A percentile compares a stretch with the other conserved stretches of the same genome.
Conservation (phyloP, 1,139 yeast species). For the Diutina rugosa region DNA sequence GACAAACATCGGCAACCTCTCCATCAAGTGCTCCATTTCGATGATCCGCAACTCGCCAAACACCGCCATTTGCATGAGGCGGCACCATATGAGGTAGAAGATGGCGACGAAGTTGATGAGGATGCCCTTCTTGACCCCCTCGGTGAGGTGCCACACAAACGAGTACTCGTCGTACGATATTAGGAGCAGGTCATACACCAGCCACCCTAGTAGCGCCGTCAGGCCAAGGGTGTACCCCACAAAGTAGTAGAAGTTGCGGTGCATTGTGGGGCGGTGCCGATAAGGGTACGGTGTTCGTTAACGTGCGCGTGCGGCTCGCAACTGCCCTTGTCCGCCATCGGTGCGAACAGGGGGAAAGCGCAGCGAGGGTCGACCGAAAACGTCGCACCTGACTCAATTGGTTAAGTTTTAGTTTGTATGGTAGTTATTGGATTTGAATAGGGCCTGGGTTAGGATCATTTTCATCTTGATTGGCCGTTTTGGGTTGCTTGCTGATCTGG, state of each 20-base stretch:
- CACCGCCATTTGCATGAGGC: constrained; percentile 16
- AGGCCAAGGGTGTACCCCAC: not conserved
- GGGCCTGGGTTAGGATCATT: too few relatives aligned
- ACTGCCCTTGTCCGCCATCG: too few relatives aligned
- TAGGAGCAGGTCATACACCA: constrained; percentile 1
- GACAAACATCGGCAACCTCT: constrained; percentile 43
- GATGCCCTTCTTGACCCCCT: constrained; percentile 5
- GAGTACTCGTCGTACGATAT: not conserved
- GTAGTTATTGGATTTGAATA: too few relatives aligned
- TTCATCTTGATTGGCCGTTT: too few relatives aligned
- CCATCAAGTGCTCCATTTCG: constrained; percentile 70
- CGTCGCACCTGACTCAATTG: too few relatives aligned
- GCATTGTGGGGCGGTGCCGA: not conserved
- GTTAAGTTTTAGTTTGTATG: too few relatives aligned
- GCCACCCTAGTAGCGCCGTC: constrained; percentile 1
- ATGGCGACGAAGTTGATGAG: constrained; percentile 10
- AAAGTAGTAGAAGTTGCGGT: constrained; percentile 1
- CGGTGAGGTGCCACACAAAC: constrained; percentile 4
- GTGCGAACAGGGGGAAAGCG: too few relatives aligned
- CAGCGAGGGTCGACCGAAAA: too few relatives aligned
- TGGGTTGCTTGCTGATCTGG: too few relatives aligned
- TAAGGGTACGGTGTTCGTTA: not conserved
- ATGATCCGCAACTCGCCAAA: constrained; percentile 42
- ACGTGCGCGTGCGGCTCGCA: not conserved
- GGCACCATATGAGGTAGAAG: constrained; percentile 24